Percentiles rank a stretch among this genome's conserved stretches.
These are phyloP conservation scores for Corymbia citriodora DNA, from an alignment of 441 rosid species.

Conservation along the genomic window DNA sequence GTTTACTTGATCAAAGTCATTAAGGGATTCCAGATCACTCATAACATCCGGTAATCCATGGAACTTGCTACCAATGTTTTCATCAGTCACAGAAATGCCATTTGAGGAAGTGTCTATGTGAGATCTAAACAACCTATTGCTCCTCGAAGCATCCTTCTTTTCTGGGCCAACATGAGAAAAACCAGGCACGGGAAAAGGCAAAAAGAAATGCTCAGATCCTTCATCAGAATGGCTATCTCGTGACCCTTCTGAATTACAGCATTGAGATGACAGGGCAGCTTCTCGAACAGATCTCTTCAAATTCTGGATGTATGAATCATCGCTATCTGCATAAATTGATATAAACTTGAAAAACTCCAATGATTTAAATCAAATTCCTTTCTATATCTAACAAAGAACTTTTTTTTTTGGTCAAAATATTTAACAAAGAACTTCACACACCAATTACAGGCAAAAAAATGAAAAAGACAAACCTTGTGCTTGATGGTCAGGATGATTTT, in stretches of 20 bases:
- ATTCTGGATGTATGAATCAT: constrained; percentile 55
- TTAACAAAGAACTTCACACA: background rate
- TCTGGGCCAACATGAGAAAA: constrained; percentile 50
- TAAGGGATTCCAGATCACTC: constrained; percentile 60
- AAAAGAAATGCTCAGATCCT: constrained; percentile 82
- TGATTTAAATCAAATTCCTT: background rate
- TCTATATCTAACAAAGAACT: background rate
- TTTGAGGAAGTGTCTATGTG: constrained; percentile 38
- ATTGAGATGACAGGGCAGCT: constrained; percentile 67
- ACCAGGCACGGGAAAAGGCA: constrained; percentile 65
- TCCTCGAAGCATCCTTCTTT: constrained; percentile 41
- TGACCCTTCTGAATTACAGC: constrained; percentile 66
- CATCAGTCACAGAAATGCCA: constrained; percentile 38
- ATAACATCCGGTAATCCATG: constrained; percentile 53
- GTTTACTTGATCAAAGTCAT: constrained; percentile 63
- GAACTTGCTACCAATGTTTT: constrained; percentile 45
- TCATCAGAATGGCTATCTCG: constrained; percentile 72
- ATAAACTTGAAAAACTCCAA: constrained; percentile 9
- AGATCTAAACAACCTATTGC: constrained; percentile 46
- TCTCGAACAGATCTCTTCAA: constrained; percentile 93
- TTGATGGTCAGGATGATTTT: constrained; percentile 41
- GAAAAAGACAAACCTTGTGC: constrained; percentile 55
- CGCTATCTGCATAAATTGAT: constrained; percentile 54
- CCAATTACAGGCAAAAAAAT: background rate
- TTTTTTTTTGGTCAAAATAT: too few species aligned